Base-by-base conservation (phyloP, 768 basidiomycete genomes). In the Termitomyces heimii region DNA sequence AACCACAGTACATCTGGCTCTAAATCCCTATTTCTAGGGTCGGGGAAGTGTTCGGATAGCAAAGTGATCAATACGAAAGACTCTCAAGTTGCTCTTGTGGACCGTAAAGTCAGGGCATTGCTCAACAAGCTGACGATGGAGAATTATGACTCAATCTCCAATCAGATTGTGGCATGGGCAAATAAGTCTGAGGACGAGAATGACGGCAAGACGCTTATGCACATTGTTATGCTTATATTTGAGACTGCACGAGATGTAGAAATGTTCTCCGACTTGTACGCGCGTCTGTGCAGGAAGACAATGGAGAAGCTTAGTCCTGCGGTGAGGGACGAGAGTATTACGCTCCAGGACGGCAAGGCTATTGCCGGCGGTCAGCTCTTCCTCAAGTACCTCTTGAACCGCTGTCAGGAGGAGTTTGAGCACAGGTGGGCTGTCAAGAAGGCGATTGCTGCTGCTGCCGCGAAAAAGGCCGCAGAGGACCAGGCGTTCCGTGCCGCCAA, bases 351-450 rank as follows among this genome's bases (percentile, higher is more conserved):
- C 60, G 92, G 91, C 67, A 88, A 89, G 68, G 90, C 90, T n/a
- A 89, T 95, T 58, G 80, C 89, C 44, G 96, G 96, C 63, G 95
- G 96, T 49, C 86, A 91, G 58, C 82, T 98, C 43, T 99, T 98
- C 89, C 81, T 94, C 61, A 96, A 96, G 75, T 98, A 98, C 74
- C 82, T 98, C 22, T 81, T 98, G 54, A 96, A 96, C 68, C 84
- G 95, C 44, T 98, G 96, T 74, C 95, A 97, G 69, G 92, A 97
- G 68, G 95, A 98, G 74, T 98, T 98, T 71, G 96, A 98, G 77
- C 84, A 87, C 59, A 94, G 94, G 6, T 98, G 95, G 95, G 82
- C 88, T 39, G 84, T 85, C 24, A 92, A 94, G 71, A 93, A 95
- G 67, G 78, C 88, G 8, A 84, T 94, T 0, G 89, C 91, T 20